Evolutionary conservation across 2,329 filamentous ascomycete genomes (phyloP).

Genomic region (Alternaria consortialis): DNA sequence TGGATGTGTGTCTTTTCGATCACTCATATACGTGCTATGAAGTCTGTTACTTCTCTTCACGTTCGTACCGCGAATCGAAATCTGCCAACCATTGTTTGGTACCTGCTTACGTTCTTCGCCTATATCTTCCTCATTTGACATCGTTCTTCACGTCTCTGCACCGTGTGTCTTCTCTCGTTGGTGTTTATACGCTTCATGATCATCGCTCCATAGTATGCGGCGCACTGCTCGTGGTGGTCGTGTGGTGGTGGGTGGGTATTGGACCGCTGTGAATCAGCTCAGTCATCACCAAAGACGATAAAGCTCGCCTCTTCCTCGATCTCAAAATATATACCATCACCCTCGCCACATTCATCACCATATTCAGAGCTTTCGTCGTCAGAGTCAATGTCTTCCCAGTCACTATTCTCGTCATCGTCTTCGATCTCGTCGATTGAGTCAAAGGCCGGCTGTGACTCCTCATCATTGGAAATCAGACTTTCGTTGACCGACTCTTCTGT

Average conservation of each 20-base stretch:
- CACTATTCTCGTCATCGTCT: slow-evolving; percentile 30
- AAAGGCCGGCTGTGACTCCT: slow-evolving; percentile 4
- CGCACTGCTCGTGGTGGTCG: neutral
- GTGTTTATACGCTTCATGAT: neutral
- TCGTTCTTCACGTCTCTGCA: neutral
- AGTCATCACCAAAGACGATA: slow-evolving; percentile 35
- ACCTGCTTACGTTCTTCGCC: neutral
- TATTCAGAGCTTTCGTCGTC: slow-evolving; percentile 11
- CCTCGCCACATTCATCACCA: slow-evolving; percentile 27
- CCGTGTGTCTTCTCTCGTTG: neutral
- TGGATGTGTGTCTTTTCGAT: neutral
- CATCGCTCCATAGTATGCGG: neutral
- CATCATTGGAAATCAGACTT: neutral
- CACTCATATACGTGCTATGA: neutral
- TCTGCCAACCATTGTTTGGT: neutral
- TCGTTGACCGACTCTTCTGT: slow-evolving; percentile 1
- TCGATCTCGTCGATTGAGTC: slow-evolving; percentile 13
- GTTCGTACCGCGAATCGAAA: neutral
- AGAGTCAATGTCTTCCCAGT: slow-evolving; percentile 34
- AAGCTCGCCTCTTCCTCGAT: slow-evolving; percentile 31
- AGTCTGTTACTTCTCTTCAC: neutral
- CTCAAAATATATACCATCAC: slow-evolving; percentile 23
- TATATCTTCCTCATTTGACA: neutral
- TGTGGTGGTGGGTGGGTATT: neutral
- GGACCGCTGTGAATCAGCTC: slow-evolving; percentile 6